Conservation (phyloP, 2,329 filamentous ascomycete genomes). For the Cordyceps tenuipes region DNA sequence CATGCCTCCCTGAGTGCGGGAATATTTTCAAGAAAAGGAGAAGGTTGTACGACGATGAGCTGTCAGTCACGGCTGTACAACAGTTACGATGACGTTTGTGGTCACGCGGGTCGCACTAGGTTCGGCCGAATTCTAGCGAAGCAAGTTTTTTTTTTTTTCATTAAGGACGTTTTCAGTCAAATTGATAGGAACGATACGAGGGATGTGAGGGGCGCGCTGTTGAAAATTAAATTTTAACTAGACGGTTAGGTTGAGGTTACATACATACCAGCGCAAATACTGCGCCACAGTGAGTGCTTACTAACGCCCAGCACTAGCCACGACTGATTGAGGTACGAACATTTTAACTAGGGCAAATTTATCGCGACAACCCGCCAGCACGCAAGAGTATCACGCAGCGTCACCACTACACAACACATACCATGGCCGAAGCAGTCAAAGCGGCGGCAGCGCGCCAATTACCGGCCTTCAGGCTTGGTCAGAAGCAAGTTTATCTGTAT, state of each 20-base stretch:
- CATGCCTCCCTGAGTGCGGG: background rate
- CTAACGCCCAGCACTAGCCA: background rate
- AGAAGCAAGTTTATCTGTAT: constrained; percentile 49
- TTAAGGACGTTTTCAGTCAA: background rate
- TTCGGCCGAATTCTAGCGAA: background rate
- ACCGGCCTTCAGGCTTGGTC: constrained; percentile 40
- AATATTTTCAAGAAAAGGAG: background rate
- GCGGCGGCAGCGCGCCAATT: constrained; percentile 27
- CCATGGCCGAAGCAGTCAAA: constrained; percentile 33
- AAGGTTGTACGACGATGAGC: background rate
- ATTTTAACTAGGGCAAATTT: constrained; percentile 6
- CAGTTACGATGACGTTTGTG: constrained; percentile 7
- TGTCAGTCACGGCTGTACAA: background rate
- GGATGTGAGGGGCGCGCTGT: background rate
- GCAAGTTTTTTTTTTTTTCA: background rate
- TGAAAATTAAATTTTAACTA: background rate
- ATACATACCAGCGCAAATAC: background rate
- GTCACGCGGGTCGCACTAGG: constrained; percentile 11
- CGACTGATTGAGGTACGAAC: background rate
- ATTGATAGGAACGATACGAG: background rate
- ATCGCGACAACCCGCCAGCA: background rate
- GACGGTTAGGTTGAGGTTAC: background rate
- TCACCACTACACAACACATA: constrained; percentile 13
- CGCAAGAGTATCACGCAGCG: background rate
- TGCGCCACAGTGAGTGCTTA: constrained; percentile 1